These are phyloP conservation scores for Leishmania tarentolae DNA, from an alignment of 208 protist genomes.

Conservation along the genomic window DNA sequence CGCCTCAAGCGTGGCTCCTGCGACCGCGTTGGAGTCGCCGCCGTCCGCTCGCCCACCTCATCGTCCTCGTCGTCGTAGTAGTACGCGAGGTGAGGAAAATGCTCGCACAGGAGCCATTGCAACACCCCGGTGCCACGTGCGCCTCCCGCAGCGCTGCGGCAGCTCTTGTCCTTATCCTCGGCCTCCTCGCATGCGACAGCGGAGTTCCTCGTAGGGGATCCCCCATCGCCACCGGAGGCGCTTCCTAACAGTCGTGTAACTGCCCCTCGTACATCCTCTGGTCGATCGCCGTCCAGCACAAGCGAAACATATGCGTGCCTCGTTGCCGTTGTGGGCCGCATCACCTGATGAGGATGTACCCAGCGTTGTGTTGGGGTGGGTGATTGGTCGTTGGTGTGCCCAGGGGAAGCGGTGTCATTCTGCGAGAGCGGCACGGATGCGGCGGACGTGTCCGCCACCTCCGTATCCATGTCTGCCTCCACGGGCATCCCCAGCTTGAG, in stretches of 20 bases:
- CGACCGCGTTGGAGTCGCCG: too few relatives aligned
- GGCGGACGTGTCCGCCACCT: background rate
- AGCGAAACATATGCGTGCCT: slow-evolving; percentile 66
- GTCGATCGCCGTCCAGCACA: slow-evolving; percentile 65
- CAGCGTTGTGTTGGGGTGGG: background rate
- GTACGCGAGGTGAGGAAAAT: slow-evolving; percentile 33
- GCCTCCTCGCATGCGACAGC: background rate
- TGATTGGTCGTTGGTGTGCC: background rate
- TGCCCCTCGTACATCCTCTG: slow-evolving; percentile 45
- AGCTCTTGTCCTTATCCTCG: background rate
- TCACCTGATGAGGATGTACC: slow-evolving; percentile 67
- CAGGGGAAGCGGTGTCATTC: background rate
- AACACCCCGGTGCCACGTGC: slow-evolving; percentile 12
- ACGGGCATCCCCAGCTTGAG: slow-evolving; percentile 71
- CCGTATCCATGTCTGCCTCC: slow-evolving; percentile 25
- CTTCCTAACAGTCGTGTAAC: slow-evolving; percentile 44
- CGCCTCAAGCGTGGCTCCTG: background rate
- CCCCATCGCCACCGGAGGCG: background rate
- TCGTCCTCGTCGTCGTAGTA: slow-evolving; percentile 2
- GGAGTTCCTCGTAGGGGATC: background rate
- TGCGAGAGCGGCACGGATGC: background rate
- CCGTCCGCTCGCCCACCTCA: too few relatives aligned
- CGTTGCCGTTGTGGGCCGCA: slow-evolving; percentile 54
- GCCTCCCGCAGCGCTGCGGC: background rate
- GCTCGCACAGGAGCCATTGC: slow-evolving; percentile 13